These are phyloP conservation scores for Rhodotorula sp. DNA, from an alignment of 1,284 basidiomycete species.

Conservation along the genomic window DNA sequence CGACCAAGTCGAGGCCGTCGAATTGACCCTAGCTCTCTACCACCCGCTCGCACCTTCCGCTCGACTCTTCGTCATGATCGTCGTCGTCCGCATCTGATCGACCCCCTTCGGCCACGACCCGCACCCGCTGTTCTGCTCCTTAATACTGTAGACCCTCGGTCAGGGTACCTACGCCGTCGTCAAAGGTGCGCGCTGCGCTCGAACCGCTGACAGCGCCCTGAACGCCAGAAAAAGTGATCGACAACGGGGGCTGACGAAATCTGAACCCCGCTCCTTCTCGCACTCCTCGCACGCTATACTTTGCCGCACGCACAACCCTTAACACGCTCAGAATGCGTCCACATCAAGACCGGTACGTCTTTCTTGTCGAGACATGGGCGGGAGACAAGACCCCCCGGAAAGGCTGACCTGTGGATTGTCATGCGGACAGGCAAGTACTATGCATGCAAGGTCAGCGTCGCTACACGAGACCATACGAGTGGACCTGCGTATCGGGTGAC, in stretches of 20 bases:
- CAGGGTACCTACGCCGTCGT: conserved; percentile 90
- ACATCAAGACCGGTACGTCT: conserved; percentile 71
- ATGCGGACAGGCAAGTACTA: conserved; percentile 59
- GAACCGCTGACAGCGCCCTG: neutral
- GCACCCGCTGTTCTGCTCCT: neutral
- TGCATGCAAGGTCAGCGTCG: conserved; percentile 74
- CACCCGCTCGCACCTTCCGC: neutral
- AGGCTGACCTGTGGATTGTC: neutral
- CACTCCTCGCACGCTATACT: neutral
- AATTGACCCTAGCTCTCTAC: neutral
- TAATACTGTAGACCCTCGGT: conserved; percentile 50
- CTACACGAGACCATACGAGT: too few species aligned
- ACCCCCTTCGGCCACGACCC: neutral
- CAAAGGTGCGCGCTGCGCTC: conserved; percentile 46
- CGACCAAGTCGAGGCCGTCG: neutral
- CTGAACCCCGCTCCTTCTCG: neutral
- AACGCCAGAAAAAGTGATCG: too few species aligned
- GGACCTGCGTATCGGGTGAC: neutral
- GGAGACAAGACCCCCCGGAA: too few species aligned
- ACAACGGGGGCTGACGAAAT: too few species aligned
- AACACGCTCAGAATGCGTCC: conserved; percentile 75
- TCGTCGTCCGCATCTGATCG: neutral
- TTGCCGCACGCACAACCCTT: too few species aligned
- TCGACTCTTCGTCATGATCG: neutral
- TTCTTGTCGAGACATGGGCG: too few species aligned